Percentiles rank a stretch among this genome's conserved stretches.
These are phyloP conservation scores for Mercurialis annua DNA, from an alignment of 345 rosid genomes.

Conservation along the genomic window DNA sequence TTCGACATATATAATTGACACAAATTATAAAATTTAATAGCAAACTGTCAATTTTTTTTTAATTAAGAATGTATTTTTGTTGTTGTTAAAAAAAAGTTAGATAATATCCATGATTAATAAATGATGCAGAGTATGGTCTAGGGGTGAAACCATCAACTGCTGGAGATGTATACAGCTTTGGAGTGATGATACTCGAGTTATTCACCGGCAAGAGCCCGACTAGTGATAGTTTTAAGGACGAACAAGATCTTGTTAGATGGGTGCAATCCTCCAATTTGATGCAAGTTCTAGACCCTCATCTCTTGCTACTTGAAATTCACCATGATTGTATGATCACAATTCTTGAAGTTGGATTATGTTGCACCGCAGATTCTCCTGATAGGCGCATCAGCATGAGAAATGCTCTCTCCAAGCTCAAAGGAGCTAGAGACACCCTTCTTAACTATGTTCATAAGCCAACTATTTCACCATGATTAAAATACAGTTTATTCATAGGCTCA, in stretches of 20 bases:
- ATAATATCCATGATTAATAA: no score
- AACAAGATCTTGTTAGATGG: slow-evolving; percentile 32
- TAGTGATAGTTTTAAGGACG: slow-evolving; percentile 35
- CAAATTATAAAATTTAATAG: no score
- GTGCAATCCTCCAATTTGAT: slow-evolving; percentile 23
- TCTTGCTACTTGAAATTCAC: slow-evolving; percentile 8
- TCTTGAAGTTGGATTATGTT: slow-evolving; percentile 41
- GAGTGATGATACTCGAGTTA: slow-evolving; percentile 40
- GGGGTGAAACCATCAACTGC: slow-evolving; percentile 43
- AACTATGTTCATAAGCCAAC: not conserved
- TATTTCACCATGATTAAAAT: no score
- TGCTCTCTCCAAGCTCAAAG: slow-evolving; percentile 34
- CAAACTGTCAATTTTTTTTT: no score
- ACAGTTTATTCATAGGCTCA: no score
- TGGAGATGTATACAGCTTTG: slow-evolving; percentile 52
- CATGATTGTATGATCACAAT: slow-evolving; percentile 29
- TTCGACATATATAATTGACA: no score
- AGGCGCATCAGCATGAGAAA: slow-evolving; percentile 38
- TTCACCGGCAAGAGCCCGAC: slow-evolving; percentile 45
- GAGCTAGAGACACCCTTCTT: slow-evolving; percentile 12
- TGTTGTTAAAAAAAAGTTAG: no score
- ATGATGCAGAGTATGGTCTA: slow-evolving; percentile 44
- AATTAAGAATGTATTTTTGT: no score
- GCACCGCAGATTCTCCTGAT: slow-evolving; percentile 33
- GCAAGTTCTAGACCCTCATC: slow-evolving; percentile 35